Percentiles rank a stretch among this genome's conserved stretches.
Conservation (phyloP, 225 moss, liverwort and hornwort genomes). For the Physcomitrium patens region DNA sequence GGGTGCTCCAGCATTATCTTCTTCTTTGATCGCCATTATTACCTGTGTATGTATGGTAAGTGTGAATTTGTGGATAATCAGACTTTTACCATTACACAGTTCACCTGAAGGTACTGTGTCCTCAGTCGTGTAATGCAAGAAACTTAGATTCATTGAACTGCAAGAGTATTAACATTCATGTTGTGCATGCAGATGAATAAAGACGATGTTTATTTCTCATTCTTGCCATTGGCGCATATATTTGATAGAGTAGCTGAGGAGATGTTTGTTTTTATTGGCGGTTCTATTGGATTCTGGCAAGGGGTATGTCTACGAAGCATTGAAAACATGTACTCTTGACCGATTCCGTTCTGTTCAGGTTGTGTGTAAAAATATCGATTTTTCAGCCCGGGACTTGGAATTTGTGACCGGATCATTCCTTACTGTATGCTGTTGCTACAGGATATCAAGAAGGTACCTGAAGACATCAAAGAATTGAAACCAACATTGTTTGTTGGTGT, state of each 20-base stretch:
- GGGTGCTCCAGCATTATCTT: neutral
- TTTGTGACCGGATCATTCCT: conserved; percentile 20
- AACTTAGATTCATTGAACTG: conserved; percentile 13
- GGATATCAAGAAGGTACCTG: conserved; percentile 73
- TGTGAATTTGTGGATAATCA: conserved; percentile 7
- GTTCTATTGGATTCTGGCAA: conserved; percentile 83
- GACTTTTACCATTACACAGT: conserved; percentile 8
- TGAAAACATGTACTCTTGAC: neutral
- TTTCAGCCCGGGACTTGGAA: conserved; percentile 9
- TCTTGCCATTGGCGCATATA: conserved; percentile 85
- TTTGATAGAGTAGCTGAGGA: conserved; percentile 84
- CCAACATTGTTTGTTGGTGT: conserved; percentile 83
- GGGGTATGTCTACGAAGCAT: conserved; percentile 53
- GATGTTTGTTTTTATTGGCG: conserved; percentile 62
- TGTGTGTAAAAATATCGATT: neutral
- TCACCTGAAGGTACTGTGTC: conserved; percentile 2
- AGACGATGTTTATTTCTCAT: conserved; percentile 71
- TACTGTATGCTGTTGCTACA: conserved; percentile 33
- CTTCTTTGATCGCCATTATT: neutral
- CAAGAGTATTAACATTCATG: conserved; percentile 13
- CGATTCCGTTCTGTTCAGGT: conserved; percentile 8
- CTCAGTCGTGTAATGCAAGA: conserved; percentile 1
- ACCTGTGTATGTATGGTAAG: neutral
- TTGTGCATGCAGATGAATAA: conserved; percentile 48
- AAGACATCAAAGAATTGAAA: conserved; percentile 71